A percentile compares a stretch with the other conserved stretches of the same genome.
These are phyloP conservation scores for Aurantiochytrium sp. DNA, from an alignment of 108 stramenopile genomes.

Conservation along the genomic window DNA sequence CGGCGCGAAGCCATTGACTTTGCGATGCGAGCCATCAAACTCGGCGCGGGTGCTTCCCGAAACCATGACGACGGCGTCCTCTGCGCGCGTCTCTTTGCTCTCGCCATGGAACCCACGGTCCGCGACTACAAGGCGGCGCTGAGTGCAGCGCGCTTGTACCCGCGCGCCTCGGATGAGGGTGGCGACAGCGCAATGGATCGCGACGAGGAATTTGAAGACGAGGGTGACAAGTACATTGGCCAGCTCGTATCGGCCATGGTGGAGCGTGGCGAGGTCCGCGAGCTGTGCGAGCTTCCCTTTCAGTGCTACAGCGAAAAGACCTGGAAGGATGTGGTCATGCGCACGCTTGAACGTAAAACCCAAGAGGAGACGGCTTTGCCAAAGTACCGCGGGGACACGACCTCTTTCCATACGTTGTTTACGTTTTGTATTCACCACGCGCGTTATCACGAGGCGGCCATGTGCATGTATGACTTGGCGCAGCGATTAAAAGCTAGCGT, in stretches of 20 bases:
- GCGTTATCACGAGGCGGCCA: background rate
- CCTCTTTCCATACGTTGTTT: background rate
- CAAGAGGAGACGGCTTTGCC: background rate
- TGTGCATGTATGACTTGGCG: background rate
- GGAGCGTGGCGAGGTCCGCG: background rate
- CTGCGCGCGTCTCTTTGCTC: background rate
- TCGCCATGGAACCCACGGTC: background rate
- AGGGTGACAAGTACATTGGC: background rate
- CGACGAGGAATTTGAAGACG: background rate
- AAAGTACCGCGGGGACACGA: background rate
- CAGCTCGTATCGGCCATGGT: background rate
- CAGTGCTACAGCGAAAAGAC: background rate
- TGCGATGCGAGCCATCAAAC: background rate
- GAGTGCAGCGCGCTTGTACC: background rate
- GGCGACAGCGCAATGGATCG: background rate
- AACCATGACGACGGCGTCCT: background rate
- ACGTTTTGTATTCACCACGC: conserved; percentile 8
- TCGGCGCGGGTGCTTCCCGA: background rate
- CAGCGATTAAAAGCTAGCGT: background rate
- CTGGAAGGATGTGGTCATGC: background rate
- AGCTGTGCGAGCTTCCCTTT: conserved; percentile 7
- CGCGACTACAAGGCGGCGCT: background rate
- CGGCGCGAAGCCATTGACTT: background rate
- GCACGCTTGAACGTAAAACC: background rate
- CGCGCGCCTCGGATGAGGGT: background rate